Evolutionary conservation across 1,284 basidiomycete species (phyloP).

Genomic region (Ceratobasidium sp.): DNA sequence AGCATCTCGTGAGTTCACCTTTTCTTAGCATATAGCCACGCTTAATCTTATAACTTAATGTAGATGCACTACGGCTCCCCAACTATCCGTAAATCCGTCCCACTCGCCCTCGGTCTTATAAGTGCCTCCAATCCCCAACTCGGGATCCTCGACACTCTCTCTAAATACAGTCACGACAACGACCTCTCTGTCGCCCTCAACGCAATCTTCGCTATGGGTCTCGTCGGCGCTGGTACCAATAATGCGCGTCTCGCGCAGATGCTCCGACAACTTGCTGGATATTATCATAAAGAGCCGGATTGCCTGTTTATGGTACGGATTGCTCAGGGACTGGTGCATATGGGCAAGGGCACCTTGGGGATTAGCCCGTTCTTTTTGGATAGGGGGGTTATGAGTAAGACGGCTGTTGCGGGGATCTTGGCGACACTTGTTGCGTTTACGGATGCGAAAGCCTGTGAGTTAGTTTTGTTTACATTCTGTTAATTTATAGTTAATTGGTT

Average conservation of each 20-base stretch:
- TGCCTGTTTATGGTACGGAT: constrained; percentile 97
- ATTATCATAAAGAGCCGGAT: constrained; percentile 98
- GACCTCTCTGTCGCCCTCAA: constrained; percentile 96
- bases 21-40: neutral
- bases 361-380: constrained; percentile 98
- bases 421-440: constrained; percentile 92
- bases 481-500: neutral
- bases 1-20: constrained; percentile 77
- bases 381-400: constrained; percentile 87
- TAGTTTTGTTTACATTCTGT: neutral
- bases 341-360: constrained; percentile 99
- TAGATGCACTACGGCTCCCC: constrained; percentile 99
- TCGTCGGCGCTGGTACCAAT: constrained; percentile 98
- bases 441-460: constrained; percentile 91
- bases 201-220: constrained; percentile 98
- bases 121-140: constrained; percentile 96
- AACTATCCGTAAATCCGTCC: constrained; percentile 91
- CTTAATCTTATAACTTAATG: neutral
- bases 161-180: constrained; percentile 99
- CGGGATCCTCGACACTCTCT: constrained; percentile 95
- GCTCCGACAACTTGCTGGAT: constrained; percentile 94
- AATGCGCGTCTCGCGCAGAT: constrained; percentile 98
- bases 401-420: constrained; percentile 91
- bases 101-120: constrained; percentile 93
- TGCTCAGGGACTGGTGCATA: constrained; percentile 95